These are phyloP conservation scores for Knufia petricola DNA, from an alignment of 2,329 filamentous ascomycete species.

Conservation along the genomic window DNA sequence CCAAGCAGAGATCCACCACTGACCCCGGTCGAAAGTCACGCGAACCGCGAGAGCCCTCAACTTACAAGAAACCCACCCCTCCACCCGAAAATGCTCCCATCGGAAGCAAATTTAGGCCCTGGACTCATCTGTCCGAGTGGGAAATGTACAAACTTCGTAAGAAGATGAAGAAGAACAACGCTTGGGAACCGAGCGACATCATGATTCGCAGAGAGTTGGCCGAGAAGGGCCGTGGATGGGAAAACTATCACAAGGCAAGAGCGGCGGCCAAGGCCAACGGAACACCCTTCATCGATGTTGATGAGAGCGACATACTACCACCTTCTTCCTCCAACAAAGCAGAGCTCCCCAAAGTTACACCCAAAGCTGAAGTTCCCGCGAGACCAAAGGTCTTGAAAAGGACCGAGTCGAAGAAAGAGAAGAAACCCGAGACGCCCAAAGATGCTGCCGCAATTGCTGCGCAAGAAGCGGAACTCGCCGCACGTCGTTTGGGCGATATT, in stretches of 20 bases:
- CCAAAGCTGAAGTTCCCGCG: slow-evolving; percentile 10
- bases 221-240: slow-evolving; percentile 46
- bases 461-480: slow-evolving; percentile 30
- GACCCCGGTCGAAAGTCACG: slow-evolving; percentile 15
- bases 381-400: slow-evolving; percentile 33
- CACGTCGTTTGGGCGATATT: slow-evolving; percentile 30
- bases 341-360: slow-evolving; percentile 3
- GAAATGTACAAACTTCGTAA: slow-evolving; percentile 59
- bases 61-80: slow-evolving; percentile 28
- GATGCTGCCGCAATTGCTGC: slow-evolving; percentile 35
- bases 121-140: slow-evolving; percentile 56
- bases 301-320: slow-evolving; percentile 28
- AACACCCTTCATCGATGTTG: slow-evolving; percentile 48
- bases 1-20: slow-evolving; percentile 30
- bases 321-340: not conserved
- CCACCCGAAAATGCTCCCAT: slow-evolving; percentile 50
- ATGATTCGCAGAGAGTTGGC: slow-evolving; percentile 59
- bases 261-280: slow-evolving; percentile 43
- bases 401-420: slow-evolving; percentile 53
- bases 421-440: slow-evolving; percentile 41
- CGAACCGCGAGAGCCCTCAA: slow-evolving; percentile 15
- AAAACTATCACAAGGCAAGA: slow-evolving; percentile 41
- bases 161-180: slow-evolving; percentile 61
- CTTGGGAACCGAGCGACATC: slow-evolving; percentile 58
- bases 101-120: slow-evolving; percentile 53